Base-by-base conservation (phyloP, 768 basidiomycete species). In the Rhodocollybia butyracea region DNA sequence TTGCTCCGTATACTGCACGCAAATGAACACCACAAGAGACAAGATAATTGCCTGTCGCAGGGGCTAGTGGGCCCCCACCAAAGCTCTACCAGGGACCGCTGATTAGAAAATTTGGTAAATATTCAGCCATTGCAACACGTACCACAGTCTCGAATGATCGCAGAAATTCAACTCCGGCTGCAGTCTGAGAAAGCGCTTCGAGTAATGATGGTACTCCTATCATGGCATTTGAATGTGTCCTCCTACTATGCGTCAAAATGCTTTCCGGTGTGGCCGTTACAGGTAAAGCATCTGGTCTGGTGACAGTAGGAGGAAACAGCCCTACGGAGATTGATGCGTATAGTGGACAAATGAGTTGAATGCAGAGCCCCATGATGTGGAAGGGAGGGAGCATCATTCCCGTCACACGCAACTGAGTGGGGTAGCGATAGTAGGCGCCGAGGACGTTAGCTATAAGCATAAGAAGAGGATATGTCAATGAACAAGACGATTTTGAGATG, bases 291-390 rank as follows among this genome's bases (percentile, higher is more conserved):
- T 41, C 51, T 1, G 61, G 66, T 1, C 26, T 36, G n/a, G 40
- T 32, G 11, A 52, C 51, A 26, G 19, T 30, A 5, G 71, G 71
- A 4, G 70, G 56, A 58, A 67, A 70, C 7, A 72, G 50, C n/a
- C 61, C 59, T 6, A 59, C n/a, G 1, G 62, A 60, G 17, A 51
- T 21, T 3, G 68, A 41, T 13, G 45, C 46, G 7, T 56, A 47
- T 7, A 64, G 30, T 13, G 63, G 63, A 2, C 38, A 40, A 13
- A 51, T 46, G 0, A 68, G 52, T n/a, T 65, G 69, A 5, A 51
- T 24, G 30, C 40, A 42, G 5, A 64, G 40, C n/a, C 63, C 64
- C 10, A 60, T 3, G 1, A 39, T 41, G 38, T 70, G 63, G 32
- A 67, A 67, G 1, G 63, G 27, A 3, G 67, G 69, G 17, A 66